Evolutionary conservation across 331 rosid genomes (phyloP), one percentile per base, ranked within the genome.

Genomic region (Spiraea crenata): DNA sequence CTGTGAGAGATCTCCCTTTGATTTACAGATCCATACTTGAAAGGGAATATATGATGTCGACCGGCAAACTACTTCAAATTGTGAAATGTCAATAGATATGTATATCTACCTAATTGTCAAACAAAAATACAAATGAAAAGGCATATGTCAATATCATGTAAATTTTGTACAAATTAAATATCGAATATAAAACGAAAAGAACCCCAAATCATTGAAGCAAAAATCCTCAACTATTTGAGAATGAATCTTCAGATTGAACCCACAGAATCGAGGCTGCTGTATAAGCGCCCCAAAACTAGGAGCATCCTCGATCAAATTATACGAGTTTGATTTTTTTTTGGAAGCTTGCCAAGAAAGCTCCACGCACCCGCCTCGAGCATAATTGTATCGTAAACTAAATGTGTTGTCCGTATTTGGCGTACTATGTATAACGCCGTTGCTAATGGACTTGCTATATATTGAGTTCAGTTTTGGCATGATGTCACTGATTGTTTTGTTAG

Each of bases 41-140:
- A 65, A 62, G 16, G 64, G 51, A 25, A 25, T 25, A 25, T 39
- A 0, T 77, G 83, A 76, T 80, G 62, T 52, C 6, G 80, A 82
- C 77, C 34, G 35, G 73, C 69, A 78, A 76, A 82, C 88, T 48
- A 69, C 77, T 80, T 73, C 76, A 79, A 70, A 70, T 61, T 44
- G 58, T 51, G 48, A 10, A 77, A 63, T 34, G 82, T 60, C 66
- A 56, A 73, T 25, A 25, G 1, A 1, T 25, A 25, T 25, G 31
- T 25, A 25, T 25, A 25, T 25, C 31, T 25, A 25, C 1, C 31
- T 25, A 76, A 35, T 41, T 45, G 64, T 56, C 59, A 73, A 77
- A 77, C 82, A 72, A 72, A 79, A 66, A 71, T 74, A 77, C 67
- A 47, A 13, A 31, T 58, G 50, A 69, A 63, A 63, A 71, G 40